Evolutionary conservation across 495 filamentous ascomycete species (phyloP).

Genomic region (Aspergillus affinis): DNA sequence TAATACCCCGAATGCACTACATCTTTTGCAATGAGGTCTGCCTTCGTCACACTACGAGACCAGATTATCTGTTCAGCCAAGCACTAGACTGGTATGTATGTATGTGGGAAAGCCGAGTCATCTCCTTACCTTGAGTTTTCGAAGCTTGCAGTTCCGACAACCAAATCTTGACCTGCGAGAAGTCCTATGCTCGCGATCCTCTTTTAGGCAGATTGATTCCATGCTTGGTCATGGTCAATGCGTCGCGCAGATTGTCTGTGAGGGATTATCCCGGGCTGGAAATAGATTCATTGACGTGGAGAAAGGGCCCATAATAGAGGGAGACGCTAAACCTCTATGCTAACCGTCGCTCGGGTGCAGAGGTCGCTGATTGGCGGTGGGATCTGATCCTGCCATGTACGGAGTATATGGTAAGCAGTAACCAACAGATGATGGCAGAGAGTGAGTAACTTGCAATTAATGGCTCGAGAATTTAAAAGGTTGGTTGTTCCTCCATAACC

Average conservation of each 20-base stretch:
- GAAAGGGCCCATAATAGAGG: not conserved
- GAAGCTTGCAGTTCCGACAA: constrained; percentile 51
- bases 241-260: constrained; percentile 14
- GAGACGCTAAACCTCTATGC: constrained; percentile 11
- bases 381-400: too few relatives aligned
- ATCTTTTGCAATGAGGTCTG: constrained; percentile 46
- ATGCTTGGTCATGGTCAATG: constrained; percentile 13
- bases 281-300: too few relatives aligned
- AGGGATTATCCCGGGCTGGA: constrained; percentile 12
- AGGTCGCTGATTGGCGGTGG: constrained; percentile 28
- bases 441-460: too few relatives aligned
- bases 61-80: constrained; percentile 9
- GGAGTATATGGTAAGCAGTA: too few relatives aligned
- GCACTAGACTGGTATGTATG: not conserved
- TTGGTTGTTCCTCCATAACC: too few relatives aligned
- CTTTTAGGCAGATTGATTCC: constrained; percentile 19
- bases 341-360: constrained; percentile 29
- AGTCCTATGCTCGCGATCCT: constrained; percentile 5
- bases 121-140: constrained; percentile 45
- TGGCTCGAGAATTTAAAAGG: too few relatives aligned
- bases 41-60: constrained; percentile 43
- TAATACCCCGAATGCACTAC: constrained; percentile 39
- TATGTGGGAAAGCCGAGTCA: not conserved
- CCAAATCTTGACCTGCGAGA: constrained; percentile 40
- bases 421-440: too few relatives aligned